Evolutionary conservation across 2,329 filamentous ascomycete species (phyloP), one percentile per base, ranked within the genome.

Genomic region (Talaromyces pinophilus): DNA sequence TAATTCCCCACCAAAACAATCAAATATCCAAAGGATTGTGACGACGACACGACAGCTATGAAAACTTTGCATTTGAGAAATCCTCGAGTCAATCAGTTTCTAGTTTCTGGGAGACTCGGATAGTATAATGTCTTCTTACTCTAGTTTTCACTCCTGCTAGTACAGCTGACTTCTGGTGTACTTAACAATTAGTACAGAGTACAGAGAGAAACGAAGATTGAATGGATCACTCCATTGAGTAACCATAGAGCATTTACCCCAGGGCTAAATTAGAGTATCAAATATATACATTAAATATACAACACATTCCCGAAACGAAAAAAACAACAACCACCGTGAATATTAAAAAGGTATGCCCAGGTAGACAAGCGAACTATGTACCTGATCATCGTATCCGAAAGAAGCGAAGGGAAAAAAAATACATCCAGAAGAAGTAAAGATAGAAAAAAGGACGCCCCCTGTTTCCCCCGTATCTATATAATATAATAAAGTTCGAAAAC

Each of bases 211-310:
- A 11, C n/a, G 28, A 54, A n/a, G 25, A 6, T 54, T 30, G 25
- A 52, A 30, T 52, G 33, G 4, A 13, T 50, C 48, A 30, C 48
- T 52, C 25, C 13, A 28, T 30, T 52, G 48, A 52, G 48, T 15
- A 38, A 13, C 15, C 3, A 38, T 38, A 25, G 22, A 13, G 19
- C 17, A 33, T 54, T n/a, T 33, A 19, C 54, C n/a, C 30, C 30
- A 33, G 30, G 30, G 33, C 3, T 38, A 3, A 38, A 22, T 55
- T 35, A 57, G 8, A 25, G 33, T 25, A 57, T 38, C 54, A 57
- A 57, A 57, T 57, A 57, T 57, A 57, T 38, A 38, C 33, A 57
- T 38, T 57, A 17, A 57, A 57, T 22, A 57, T 40, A 57, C 54
- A 57, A 38, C 17, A 38, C n/a, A 15, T 22, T 10, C n/a, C 54